Evolutionary conservation across 1,284 basidiomycete genomes (phyloP).

Genomic region (Rhodotorula sp.): DNA sequence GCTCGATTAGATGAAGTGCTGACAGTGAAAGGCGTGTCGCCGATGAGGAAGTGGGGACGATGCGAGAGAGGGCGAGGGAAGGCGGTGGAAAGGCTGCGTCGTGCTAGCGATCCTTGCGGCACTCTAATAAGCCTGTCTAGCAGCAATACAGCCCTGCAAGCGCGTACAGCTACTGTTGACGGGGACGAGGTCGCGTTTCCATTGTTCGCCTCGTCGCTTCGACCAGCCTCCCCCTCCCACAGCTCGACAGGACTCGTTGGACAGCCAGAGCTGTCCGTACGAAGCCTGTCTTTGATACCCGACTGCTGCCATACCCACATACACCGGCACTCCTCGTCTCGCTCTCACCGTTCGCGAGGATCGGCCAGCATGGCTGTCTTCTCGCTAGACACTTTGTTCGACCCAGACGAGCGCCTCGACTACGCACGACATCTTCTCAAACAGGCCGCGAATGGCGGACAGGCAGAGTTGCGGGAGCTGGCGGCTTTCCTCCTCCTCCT

Average conservation of each 20-base stretch:
- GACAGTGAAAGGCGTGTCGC: background rate
- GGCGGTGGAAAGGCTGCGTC: background rate
- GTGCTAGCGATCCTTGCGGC: too few species aligned
- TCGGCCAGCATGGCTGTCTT: background rate
- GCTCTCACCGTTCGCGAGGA: background rate
- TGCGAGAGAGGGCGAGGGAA: background rate
- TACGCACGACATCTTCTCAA: background rate
- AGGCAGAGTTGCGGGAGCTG: background rate
- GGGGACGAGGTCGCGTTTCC: too few species aligned
- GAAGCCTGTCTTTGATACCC: too few species aligned
- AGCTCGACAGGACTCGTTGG: too few species aligned
- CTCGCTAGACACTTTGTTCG: background rate
- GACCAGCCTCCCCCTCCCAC: too few species aligned
- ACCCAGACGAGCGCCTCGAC: background rate
- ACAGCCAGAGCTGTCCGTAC: too few species aligned
- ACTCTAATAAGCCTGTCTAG: too few species aligned
- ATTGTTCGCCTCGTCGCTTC: too few species aligned
- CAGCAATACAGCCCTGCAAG: too few species aligned
- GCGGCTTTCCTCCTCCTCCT: slow-evolving; percentile 6
- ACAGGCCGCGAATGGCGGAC: background rate
- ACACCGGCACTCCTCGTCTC: too few species aligned
- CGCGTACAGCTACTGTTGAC: background rate
- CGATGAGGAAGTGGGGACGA: background rate
- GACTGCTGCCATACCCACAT: background rate
- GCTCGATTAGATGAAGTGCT: too few species aligned